A percentile compares a stretch with the other conserved stretches of the same genome.
Conservation (phyloP, 805 yeast genomes). For the Wickerhamiella sorbophila region DNA sequence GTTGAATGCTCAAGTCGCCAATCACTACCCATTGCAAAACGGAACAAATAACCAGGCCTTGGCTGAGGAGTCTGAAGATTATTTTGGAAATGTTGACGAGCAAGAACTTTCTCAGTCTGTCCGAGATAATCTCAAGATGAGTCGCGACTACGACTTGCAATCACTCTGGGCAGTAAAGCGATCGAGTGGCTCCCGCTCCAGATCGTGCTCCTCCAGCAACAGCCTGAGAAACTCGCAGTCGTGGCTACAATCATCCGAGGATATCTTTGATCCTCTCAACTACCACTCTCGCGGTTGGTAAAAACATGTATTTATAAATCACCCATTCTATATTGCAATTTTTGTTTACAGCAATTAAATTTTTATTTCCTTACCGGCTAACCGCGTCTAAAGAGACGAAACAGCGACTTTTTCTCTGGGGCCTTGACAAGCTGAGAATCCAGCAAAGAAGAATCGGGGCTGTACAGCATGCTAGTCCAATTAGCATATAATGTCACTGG, state of each 20-base stretch:
- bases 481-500: neutral
- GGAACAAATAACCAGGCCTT: slow-evolving; percentile 2
- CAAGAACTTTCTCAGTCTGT: slow-evolving; percentile 11
- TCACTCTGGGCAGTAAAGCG: slow-evolving; percentile 5
- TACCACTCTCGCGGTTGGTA: slow-evolving; percentile 21
- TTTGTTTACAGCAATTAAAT: neutral
- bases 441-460: neutral
- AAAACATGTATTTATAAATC: neutral
- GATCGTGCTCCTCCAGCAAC: neutral
- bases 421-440: neutral
- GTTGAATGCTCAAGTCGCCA: slow-evolving; percentile 11
- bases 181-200: neutral
- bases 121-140: slow-evolving; percentile 8
- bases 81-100: neutral
- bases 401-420: neutral
- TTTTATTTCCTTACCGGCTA: too few species aligned
- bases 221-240: neutral
- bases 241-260: slow-evolving; percentile 6
- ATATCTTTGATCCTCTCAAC: slow-evolving; percentile 16
- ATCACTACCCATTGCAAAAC: slow-evolving; percentile 9
- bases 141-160: slow-evolving; percentile 10
- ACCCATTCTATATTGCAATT: neutral
- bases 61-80: slow-evolving; percentile 2
- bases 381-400: neutral
- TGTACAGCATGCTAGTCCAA: neutral